A percentile compares a stretch with the other conserved stretches of the same genome.
Conservation (phyloP, 2,329 filamentous ascomycete genomes). For the Boeremia lycopersici region DNA sequence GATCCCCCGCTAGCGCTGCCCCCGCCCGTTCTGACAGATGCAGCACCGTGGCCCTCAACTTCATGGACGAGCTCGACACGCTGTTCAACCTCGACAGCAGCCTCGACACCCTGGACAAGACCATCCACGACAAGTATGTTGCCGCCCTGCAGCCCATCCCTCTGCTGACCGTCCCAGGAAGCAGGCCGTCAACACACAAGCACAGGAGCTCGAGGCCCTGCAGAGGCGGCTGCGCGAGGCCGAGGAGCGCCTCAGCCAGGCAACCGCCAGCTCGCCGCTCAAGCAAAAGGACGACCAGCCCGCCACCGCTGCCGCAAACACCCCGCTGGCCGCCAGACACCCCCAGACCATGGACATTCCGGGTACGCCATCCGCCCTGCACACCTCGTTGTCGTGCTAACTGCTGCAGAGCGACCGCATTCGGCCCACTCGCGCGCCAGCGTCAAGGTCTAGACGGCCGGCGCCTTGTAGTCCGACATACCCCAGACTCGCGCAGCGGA, state of each 20-base stretch:
- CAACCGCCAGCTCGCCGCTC: slow-evolving; percentile 40
- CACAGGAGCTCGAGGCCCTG: slow-evolving; percentile 81
- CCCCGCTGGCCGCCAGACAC: slow-evolving; percentile 27
- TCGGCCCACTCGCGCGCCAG: slow-evolving; percentile 18
- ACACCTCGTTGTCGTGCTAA: neutral
- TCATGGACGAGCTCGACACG: slow-evolving; percentile 83
- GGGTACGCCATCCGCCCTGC: neutral
- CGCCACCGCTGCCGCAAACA: slow-evolving; percentile 29
- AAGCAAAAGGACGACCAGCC: slow-evolving; percentile 35
- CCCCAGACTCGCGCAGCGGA: slow-evolving; percentile 7
- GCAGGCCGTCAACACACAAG: slow-evolving; percentile 74
- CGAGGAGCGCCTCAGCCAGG: slow-evolving; percentile 70
- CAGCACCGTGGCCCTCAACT: slow-evolving; percentile 86
- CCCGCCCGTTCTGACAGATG: slow-evolving; percentile 34
- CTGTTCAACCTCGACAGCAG: slow-evolving; percentile 87
- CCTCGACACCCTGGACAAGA: slow-evolving; percentile 73
- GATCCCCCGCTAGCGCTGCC: slow-evolving; percentile 46
- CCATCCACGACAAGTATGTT: slow-evolving; percentile 82
- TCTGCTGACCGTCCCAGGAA: slow-evolving; percentile 63
- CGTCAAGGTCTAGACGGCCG: slow-evolving; percentile 14
- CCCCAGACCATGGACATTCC: slow-evolving; percentile 15
- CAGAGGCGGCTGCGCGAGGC: slow-evolving; percentile 84
- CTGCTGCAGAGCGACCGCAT: slow-evolving; percentile 13
- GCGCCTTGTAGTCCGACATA: slow-evolving; percentile 9
- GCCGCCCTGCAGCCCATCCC: neutral